Base-by-base conservation (phyloP, 768 basidiomycete genomes). In the Phlebiopsis gigantea region DNA sequence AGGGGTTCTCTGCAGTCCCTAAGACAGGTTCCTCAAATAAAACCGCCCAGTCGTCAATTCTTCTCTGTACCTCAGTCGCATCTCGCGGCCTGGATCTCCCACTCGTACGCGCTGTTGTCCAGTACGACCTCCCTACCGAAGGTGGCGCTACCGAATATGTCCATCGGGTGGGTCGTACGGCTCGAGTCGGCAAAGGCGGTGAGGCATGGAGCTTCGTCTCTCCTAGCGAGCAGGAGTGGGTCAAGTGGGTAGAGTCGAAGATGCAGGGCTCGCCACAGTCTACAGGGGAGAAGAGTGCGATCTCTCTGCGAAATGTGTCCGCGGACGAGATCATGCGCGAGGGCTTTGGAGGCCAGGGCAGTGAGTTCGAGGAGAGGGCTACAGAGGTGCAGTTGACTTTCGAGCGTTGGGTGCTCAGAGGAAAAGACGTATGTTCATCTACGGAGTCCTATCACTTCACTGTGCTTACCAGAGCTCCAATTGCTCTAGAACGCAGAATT, bases 51-150 rank as follows among this genome's bases (percentile, higher is more conserved):
- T 80, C 84, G 4, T 85, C 94, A 1, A 79, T 99, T 48, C 79
- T 99, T 4, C 78, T 98, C 45, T 98, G 95, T 69, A 99, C 97
- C 1, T 96, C 93, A 8, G 95, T 99, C 51, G 97, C 97, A 2
- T 94, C 97, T n/a, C 92, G 97, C 67, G 97, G 97, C 67, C 81
- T 99, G 24, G 96, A 98, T 72, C 76, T 99, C 25, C 94, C 94
- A 5, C 79, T 90, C n/a, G 94, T 98, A 6, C 86, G 88, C 31
- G 90, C 92, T 2, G 94, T 99, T 59, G 74, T 98, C 29, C 97
- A 99, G 67, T 97, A 97, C 66, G 97, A 99, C 68, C 81, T 98
- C 21, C 96, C 97, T 0, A 98, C 97, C 0, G 97, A 99, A 75
- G 91, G 94, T 17, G 96, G 97, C 9, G 86, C 87, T 25, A 97